Evolutionary conservation across 1,284 basidiomycete genomes (phyloP).

Genomic region (Trametes hirsuta): DNA sequence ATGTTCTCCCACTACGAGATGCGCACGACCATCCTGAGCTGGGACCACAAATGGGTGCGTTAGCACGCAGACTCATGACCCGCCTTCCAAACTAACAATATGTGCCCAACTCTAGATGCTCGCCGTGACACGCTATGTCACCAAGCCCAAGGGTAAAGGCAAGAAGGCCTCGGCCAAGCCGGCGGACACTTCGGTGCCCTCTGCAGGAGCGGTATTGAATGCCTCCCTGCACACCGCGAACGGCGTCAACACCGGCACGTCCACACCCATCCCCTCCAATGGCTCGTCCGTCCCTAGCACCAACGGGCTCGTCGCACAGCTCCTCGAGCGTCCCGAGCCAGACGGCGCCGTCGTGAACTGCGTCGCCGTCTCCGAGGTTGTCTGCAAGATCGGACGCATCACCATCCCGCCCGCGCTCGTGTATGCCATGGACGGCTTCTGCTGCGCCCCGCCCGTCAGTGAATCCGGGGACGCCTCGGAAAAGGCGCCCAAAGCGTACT

Average conservation of each 20-base stretch:
- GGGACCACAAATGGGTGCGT: conserved; percentile 88
- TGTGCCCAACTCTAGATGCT: conserved; percentile 50
- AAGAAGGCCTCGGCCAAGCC: conserved; percentile 10
- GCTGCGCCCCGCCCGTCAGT: conserved; percentile 21
- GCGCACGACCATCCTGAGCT: conserved; percentile 64
- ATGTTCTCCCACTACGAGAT: conserved; percentile 74
- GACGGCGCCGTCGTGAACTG: conserved; percentile 71
- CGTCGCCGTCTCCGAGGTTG: conserved; percentile 66
- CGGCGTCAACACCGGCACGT: conserved; percentile 26
- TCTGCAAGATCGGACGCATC: conserved; percentile 77
- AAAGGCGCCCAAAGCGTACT: conserved; percentile 35
- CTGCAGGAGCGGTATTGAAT: conserved; percentile 31
- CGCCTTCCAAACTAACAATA: neutral
- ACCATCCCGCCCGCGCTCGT: conserved; percentile 74
- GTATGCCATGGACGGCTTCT: conserved; percentile 58
- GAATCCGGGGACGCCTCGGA: neutral
- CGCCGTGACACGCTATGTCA: conserved; percentile 67
- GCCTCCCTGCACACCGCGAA: conserved; percentile 34
- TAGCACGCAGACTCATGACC: neutral
- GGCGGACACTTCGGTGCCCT: conserved; percentile 4
- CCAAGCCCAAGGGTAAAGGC: conserved; percentile 48
- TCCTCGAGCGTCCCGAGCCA: conserved; percentile 39
- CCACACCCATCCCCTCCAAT: conserved; percentile 11
- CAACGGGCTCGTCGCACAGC: conserved; percentile 21
- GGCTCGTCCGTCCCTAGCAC: conserved; percentile 36